These are phyloP conservation scores for Tolypocladium pustulatum DNA, from an alignment of 2,329 filamentous ascomycete genomes.

Conservation along the genomic window DNA sequence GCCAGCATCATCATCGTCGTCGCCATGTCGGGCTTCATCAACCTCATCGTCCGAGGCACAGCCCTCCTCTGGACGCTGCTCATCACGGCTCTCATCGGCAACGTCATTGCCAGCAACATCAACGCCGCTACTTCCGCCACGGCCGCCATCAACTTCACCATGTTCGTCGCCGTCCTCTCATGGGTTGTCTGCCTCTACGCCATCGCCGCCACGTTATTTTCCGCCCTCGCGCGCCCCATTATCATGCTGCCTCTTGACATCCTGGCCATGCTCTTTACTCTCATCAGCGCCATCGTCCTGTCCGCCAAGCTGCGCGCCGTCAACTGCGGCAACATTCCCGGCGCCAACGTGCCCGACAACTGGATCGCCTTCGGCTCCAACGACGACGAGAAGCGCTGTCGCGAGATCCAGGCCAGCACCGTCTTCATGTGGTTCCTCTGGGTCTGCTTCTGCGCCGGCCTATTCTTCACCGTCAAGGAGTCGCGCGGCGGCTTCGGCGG, in stretches of 20 bases:
- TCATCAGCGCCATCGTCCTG: constrained; percentile 60
- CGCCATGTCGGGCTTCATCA: constrained; percentile 26
- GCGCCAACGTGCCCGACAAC: constrained; percentile 24
- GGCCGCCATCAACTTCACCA: constrained; percentile 50
- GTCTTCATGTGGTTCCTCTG: constrained; percentile 77
- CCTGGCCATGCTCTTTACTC: constrained; percentile 54
- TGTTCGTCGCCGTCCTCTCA: constrained; percentile 58
- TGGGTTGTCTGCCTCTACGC: constrained; percentile 58
- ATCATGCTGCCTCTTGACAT: constrained; percentile 46
- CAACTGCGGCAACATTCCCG: constrained; percentile 50
- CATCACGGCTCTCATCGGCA: constrained; percentile 45
- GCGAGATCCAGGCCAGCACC: constrained; percentile 62
- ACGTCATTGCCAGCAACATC: constrained; percentile 42
- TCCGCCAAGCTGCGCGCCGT: constrained; percentile 58
- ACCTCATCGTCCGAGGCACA: constrained; percentile 33
- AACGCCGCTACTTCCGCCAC: constrained; percentile 29
- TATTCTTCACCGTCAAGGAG: constrained; percentile 44
- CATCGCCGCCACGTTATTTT: constrained; percentile 43
- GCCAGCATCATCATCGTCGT: not conserved
- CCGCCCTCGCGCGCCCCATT: constrained; percentile 39
- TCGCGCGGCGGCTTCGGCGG: constrained; percentile 35
- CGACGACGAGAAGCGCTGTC: constrained; percentile 55
- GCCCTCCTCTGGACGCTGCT: constrained; percentile 44
- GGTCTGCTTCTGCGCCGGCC: constrained; percentile 44
- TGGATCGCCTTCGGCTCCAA: constrained; percentile 53